These are phyloP conservation scores for Pseudozyma tsukubaensis DNA, from an alignment of 1,284 basidiomycete genomes.

Conservation along the genomic window DNA sequence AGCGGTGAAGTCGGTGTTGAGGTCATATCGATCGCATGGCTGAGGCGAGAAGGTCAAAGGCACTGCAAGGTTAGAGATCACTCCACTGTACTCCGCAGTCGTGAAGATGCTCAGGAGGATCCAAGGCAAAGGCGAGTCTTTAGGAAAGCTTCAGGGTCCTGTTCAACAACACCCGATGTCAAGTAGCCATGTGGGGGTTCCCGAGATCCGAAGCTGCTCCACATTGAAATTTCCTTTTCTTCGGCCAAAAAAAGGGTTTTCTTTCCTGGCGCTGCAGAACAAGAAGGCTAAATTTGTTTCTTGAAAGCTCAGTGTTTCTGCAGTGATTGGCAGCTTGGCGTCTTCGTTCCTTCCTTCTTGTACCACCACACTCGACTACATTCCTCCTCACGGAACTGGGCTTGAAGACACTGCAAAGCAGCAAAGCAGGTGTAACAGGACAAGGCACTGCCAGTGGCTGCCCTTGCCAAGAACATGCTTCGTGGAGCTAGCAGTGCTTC, in stretches of 20 bases:
- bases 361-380: too few relatives aligned
- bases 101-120: neutral
- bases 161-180: neutral
- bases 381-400: neutral
- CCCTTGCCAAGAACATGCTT: conserved; percentile 10
- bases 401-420: neutral
- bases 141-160: neutral
- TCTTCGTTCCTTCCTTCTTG: too few relatives aligned
- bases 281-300: neutral
- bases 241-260: neutral
- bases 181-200: neutral
- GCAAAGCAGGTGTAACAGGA: neutral
- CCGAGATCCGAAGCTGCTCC: conserved; percentile 25
- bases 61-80: too few relatives aligned
- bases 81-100: too few relatives aligned
- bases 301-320: neutral
- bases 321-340: too few relatives aligned
- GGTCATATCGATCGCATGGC: neutral
- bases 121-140: neutral
- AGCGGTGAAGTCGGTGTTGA: neutral
- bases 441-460: neutral
- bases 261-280: neutral
- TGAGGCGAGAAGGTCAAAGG: neutral
- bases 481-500: conserved; percentile 19
- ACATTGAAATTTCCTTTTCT: conserved; percentile 12